Conservation (phyloP, 805 yeast species). For the Torulaspora quercuum region DNA sequence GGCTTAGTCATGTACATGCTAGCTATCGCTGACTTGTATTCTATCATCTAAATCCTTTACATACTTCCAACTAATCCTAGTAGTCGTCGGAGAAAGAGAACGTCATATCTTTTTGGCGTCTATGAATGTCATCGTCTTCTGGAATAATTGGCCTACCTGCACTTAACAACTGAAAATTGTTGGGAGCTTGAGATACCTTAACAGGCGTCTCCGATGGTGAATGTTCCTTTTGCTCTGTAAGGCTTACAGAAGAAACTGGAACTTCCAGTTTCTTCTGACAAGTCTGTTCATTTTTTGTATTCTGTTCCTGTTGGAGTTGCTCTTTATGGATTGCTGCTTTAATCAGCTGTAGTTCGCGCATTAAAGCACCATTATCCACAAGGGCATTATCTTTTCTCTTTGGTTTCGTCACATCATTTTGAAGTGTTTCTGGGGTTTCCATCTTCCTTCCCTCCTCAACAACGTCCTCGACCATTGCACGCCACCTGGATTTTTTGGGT, state of each 20-base stretch:
- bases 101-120: conserved; percentile 19
- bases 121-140: conserved; percentile 31
- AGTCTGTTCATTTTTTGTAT: neutral
- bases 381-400: conserved; percentile 26
- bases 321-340: conserved; percentile 29
- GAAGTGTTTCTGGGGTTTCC: conserved; percentile 17
- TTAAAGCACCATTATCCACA: conserved; percentile 32
- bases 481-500: conserved; percentile 57
- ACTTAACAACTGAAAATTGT: conserved; percentile 29
- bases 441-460: conserved; percentile 30
- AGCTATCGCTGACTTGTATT: too few relatives aligned
- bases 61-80: too few relatives aligned
- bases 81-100: conserved; percentile 35
- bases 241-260: conserved; percentile 1
- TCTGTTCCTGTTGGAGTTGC: conserved; percentile 3
- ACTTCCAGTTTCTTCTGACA: conserved; percentile 1
- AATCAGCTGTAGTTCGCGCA: conserved; percentile 27
- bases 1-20: neutral
- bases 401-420: conserved; percentile 16
- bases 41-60: too few relatives aligned
- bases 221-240: neutral
- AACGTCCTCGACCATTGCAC: conserved; percentile 54
- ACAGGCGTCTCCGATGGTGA: conserved; percentile 2
- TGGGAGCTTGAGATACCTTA: conserved; percentile 14
- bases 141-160: conserved; percentile 32